Base-by-base conservation (phyloP, 2,329 filamentous ascomycete genomes). In the Penicillium sp. region DNA sequence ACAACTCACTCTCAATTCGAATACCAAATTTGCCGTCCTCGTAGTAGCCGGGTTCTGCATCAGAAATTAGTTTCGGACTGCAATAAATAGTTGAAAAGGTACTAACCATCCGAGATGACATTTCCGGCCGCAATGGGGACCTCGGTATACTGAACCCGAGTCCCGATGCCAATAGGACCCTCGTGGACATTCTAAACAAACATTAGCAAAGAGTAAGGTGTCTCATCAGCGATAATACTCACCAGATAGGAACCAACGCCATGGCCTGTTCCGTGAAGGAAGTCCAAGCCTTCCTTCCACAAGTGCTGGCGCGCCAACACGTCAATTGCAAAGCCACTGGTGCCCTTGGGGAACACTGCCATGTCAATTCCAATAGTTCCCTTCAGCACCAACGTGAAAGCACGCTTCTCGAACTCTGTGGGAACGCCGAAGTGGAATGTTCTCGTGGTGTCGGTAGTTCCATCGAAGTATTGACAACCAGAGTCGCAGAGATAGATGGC, bases 401-500 rank as follows among this genome's bases (percentile, higher is more conserved):
- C 87, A 70, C 91, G 90, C 68, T 84, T 89, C 75, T 99, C 92
- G 69, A 89, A 88, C 4, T 86, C 85, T 0, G 89, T 90, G 0
- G 94, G 94, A 26, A 86, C 82, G 45, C 91, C 90, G 71, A 97
- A 97, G 69, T 99, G 94, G 38, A 96, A 79, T 0, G 94, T 99
- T 40, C 94, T 84, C 5, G 94, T 99, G 0, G 91, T 96, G 69
- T 99, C 94, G 0, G 94, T 99, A 0, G 94, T 99, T 54, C 94
- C 94, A 72, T 99, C 94, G 3, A 89, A 81, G 68, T 93, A 99
- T 73, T 99, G 94, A n/a, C 90, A 94, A 22, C 94, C 94, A 22
- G 94, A 97, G 74, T 99, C 94, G 72, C 94, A 99, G 3, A 99
- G 85, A 69, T 99, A 99, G 56, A 99, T 85, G 14, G 87, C 86